phyloP scores from a whole-genome alignment of 495 filamentous ascomycete genomes.

The Neurospora sp. region DNA sequence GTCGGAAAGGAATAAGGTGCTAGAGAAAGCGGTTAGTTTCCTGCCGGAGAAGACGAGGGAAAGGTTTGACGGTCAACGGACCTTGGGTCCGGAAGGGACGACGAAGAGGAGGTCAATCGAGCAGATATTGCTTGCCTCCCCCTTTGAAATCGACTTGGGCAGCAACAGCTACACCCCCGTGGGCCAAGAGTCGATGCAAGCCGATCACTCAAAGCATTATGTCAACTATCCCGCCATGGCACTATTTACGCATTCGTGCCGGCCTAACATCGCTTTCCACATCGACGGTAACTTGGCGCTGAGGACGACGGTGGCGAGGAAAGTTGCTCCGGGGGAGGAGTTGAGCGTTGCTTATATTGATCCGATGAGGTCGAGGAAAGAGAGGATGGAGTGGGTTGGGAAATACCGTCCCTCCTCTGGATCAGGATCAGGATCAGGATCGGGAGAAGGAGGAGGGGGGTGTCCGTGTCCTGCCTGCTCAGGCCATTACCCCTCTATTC shows the following conservation, averaged over 20 bases:
- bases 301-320: slow-evolving; percentile 19
- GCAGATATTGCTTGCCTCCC: slow-evolving; percentile 18
- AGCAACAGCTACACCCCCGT: not conserved
- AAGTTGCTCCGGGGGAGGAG: slow-evolving; percentile 21
- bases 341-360: slow-evolving; percentile 25
- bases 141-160: slow-evolving; percentile 23
- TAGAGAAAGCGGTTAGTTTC: slow-evolving; percentile 22
- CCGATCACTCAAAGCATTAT: slow-evolving; percentile 16
- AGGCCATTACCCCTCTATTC: not conserved
- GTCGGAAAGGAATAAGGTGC: slow-evolving; percentile 14
- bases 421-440: not conserved
- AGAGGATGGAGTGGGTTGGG: slow-evolving; percentile 16
- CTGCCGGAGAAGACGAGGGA: not conserved
- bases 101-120: slow-evolving; percentile 11
- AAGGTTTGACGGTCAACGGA: slow-evolving; percentile 14
- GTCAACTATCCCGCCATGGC: slow-evolving; percentile 23
- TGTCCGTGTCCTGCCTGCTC: slow-evolving; percentile 19
- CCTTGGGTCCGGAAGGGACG: not conserved
- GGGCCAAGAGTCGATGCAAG: not conserved
- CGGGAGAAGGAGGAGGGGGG: not conserved
- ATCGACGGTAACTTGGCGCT: slow-evolving; percentile 17
- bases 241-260: slow-evolving; percentile 23
- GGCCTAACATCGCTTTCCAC: slow-evolving; percentile 26
- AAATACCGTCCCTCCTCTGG: not conserved
- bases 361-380: slow-evolving; percentile 10